Evolutionary conservation across 2,329 filamentous ascomycete genomes (phyloP), one percentile per base, ranked within the genome.

Genomic region (Aquanectria penicillioides): DNA sequence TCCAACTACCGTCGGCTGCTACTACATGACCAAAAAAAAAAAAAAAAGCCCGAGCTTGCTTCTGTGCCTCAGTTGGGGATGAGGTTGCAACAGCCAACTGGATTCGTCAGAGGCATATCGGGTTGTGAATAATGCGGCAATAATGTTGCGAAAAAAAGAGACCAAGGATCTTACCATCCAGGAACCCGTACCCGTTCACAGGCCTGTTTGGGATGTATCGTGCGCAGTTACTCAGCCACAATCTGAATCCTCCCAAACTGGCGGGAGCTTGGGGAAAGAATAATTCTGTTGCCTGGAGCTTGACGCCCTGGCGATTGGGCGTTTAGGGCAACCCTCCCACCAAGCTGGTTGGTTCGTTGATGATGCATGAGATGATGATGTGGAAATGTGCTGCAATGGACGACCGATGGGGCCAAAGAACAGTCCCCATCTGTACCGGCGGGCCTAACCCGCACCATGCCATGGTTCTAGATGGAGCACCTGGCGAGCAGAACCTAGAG

Each of bases 231-330:
- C n/a, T n/a, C n/a, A n/a, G n/a, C n/a, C n/a, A 46, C 28, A 9
- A 23, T 33, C 12, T 31, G 12, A 23, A 46, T 31, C 17, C 41
- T n/a, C 28, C 41, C 28, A 20, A 22, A 18, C 28, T 33, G 8
- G 10, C 10, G 38, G 17, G 28, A 46, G 12, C 33, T 41, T 20
- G 41, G 41, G 18, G 41, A 36, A 43, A 11, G n/a, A 25, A 15
- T 52, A 51, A 57, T 52, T 51, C 40, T 52, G 54, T 23, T 51
- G 54, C 54, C 54, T 52, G 20, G 54, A 36, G 49, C 31, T 41
- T 41, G 38, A 15, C 38, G 38, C 38, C 22, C 38, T 41, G 38
- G 38, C 38, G 38, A 13, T n/a, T 41, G 38, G 38, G 38, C 38
- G 38, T 41, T 15, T 41, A 41, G n/a, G n/a, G 38, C 38, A 25